A percentile compares a stretch with the other conserved stretches of the same genome.
Evolutionary conservation across 345 rosid species (phyloP).

Genomic region (Syzygium aqueum): DNA sequence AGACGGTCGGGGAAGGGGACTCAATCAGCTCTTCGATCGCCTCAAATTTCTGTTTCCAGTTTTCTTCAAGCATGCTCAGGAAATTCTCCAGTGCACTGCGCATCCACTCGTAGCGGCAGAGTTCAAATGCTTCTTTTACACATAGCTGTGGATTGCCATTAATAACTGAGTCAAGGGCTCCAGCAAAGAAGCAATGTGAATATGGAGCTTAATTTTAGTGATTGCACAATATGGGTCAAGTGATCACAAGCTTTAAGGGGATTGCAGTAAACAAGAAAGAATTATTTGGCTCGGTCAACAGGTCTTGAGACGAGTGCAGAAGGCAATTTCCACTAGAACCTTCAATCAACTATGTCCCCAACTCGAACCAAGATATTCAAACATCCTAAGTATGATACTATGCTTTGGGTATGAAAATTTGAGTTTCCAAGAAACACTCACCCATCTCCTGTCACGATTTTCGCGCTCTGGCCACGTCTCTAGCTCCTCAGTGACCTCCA

Average conservation of each 20-base stretch:
- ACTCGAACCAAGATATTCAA: not conserved
- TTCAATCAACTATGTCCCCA: not conserved
- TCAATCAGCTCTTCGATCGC: conserved; percentile 19
- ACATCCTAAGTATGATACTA: not conserved
- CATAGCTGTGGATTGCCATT: conserved; percentile 25
- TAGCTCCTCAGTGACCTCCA: conserved; percentile 77
- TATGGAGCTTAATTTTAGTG: not conserved
- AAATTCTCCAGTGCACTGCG: conserved; percentile 48
- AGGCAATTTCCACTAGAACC: not conserved
- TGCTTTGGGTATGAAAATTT: not conserved
- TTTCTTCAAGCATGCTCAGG: conserved; percentile 16
- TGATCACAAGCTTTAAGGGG: not conserved
- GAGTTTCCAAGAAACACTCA: conserved; percentile 9
- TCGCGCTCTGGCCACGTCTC: conserved; percentile 71
- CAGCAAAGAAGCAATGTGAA: not conserved
- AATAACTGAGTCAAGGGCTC: not conserved
- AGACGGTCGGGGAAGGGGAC: conserved; percentile 1
- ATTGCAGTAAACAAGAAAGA: not conserved
- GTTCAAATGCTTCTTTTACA: conserved; percentile 42
- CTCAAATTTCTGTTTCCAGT: not conserved
- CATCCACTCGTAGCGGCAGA: conserved; percentile 91
- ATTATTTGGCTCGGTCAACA: not conserved
- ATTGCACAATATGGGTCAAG: not conserved
- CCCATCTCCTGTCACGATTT: conserved; percentile 60
- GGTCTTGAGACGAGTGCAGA: not conserved